phyloP scores from a whole-genome alignment of 805 yeast genomes.

The Saccharomycopsis sp. region DNA sequence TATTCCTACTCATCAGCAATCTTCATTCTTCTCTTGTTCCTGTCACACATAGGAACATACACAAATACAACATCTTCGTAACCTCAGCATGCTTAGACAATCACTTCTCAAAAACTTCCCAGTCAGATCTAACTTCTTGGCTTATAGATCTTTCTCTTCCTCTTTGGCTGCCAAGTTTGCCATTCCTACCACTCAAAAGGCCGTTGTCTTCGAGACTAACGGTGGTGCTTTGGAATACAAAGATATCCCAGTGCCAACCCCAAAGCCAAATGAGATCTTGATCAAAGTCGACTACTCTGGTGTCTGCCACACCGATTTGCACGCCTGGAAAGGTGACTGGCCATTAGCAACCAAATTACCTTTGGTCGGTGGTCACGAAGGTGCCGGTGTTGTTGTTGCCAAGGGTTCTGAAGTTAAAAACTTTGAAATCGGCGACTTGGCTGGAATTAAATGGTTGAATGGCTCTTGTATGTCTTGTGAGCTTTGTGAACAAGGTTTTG shows the following conservation, averaged over 20 bases:
- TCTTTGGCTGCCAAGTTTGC: constrained; percentile 18
- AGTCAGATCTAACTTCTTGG: background rate
- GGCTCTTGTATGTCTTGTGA: constrained; percentile 58
- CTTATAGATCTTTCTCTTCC: background rate
- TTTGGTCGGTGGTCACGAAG: constrained; percentile 62
- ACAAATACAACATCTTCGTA: background rate
- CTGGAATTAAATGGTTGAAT: constrained; percentile 61
- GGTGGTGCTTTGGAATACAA: constrained; percentile 43
- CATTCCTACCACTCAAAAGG: constrained; percentile 46
- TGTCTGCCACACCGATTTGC: constrained; percentile 61
- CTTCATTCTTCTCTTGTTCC: background rate
- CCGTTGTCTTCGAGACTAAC: constrained; percentile 43
- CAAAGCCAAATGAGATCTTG: constrained; percentile 50
- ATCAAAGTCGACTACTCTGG: constrained; percentile 58
- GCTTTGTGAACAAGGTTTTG: constrained; percentile 44
- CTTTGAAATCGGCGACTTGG: constrained; percentile 53
- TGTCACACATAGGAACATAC: background rate
- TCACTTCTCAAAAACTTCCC: background rate
- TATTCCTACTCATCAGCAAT: background rate
- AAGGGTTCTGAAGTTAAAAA: constrained; percentile 49
- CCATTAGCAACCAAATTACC: constrained; percentile 51
- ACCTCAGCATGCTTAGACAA: background rate
- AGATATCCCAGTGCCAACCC: constrained; percentile 51
- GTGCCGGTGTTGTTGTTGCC: constrained; percentile 60
- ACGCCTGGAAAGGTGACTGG: constrained; percentile 68